A percentile compares a stretch with the other conserved stretches of the same genome.
phyloP scores from a whole-genome alignment of 306 rosid species.

The Argentina anserina region DNA sequence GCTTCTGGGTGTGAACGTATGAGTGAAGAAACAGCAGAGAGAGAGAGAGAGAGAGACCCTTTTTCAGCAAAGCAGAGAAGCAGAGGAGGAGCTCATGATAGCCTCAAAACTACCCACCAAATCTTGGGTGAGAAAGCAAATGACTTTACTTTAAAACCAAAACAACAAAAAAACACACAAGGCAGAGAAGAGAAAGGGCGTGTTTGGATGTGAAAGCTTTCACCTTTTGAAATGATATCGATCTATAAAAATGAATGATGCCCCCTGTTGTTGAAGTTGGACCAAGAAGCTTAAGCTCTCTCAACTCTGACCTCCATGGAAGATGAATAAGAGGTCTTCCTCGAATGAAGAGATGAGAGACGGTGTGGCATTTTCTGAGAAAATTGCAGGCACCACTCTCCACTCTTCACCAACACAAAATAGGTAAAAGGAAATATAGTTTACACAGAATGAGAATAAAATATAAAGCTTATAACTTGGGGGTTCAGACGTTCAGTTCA shows the following conservation, averaged over 20 bases:
- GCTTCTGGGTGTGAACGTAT: constrained; percentile 18
- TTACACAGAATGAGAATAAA: neutral
- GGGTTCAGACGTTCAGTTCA: constrained; percentile 14
- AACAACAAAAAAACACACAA: neutral
- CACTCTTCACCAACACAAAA: constrained; percentile 44
- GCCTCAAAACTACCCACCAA: constrained; percentile 28
- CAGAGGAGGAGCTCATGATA: constrained; percentile 27
- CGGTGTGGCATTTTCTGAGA: constrained; percentile 63
- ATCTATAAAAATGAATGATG: constrained; percentile 9
- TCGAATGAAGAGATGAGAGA: constrained; percentile 78
- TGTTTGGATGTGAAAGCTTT: constrained; percentile 16
- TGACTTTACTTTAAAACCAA: constrained; percentile 25
- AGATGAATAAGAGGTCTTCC: constrained; percentile 52
- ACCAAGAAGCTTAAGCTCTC: constrained; percentile 8
- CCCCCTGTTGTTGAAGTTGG: constrained; percentile 16
- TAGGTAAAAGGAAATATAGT: constrained; percentile 13
- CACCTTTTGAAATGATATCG: constrained; percentile 21
- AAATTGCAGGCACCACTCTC: constrained; percentile 41
- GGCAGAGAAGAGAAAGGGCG: constrained; percentile 4
- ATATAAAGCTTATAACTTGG: neutral
- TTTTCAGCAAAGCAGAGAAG: constrained; percentile 28
- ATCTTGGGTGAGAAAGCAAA: constrained; percentile 23
- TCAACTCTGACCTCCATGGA: constrained; percentile 35
- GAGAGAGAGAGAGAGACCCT: constrained; percentile 9
- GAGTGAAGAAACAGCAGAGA: constrained; percentile 24